Base-by-base conservation (phyloP, 2,329 filamentous ascomycete genomes). In the Xylariales sp. region DNA sequence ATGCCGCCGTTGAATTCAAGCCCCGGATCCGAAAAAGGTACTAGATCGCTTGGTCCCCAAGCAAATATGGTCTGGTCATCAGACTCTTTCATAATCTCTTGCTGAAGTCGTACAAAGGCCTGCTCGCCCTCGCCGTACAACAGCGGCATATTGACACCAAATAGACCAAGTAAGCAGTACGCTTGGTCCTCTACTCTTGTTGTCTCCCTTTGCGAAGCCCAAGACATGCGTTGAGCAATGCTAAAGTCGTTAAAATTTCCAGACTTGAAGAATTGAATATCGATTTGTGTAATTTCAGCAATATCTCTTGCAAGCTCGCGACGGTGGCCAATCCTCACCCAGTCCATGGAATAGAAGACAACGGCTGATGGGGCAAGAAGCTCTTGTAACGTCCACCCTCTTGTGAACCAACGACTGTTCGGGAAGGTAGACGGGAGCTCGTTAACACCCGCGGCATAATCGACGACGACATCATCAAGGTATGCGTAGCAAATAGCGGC, bases 151-250 rank as follows among this genome's bases (percentile, higher is more conserved):
- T 61, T 61, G 6, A 65, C 62, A 43, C 56, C 49, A 34, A 65
- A 60, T 34, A 65, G n/a, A 3, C 55, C 62, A 48, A 65, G 56
- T 23, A 65, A 49, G 43, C 62, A 65, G 23, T 66, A 66, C 57
- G 57, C 57, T 43, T 62, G 53, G 34, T 67, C 64, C 16, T 58
- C 53, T 30, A 67, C 41, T 49, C 64, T 34, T 4, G 64, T 61
- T 36, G 58, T 62, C 46, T 53, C 14, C 39, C 59, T 36, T n/a
- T 43, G 46, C 6, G 64, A 67, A 28, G 64, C 59, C 59, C 53
- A 67, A 32, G 58, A 67, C 64, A 63, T 63, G 1, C 59, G 30
- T 32, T 67, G 59, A 7, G 64, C 64, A 16, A 67, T 63, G 52
- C 64, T 67, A 34, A 58, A 67, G 9, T 58, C 59, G 30, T 57